Evolutionary conservation across 371 early-diverging fungal genomes (phyloP).

Genomic region (Mucor piriformis): DNA sequence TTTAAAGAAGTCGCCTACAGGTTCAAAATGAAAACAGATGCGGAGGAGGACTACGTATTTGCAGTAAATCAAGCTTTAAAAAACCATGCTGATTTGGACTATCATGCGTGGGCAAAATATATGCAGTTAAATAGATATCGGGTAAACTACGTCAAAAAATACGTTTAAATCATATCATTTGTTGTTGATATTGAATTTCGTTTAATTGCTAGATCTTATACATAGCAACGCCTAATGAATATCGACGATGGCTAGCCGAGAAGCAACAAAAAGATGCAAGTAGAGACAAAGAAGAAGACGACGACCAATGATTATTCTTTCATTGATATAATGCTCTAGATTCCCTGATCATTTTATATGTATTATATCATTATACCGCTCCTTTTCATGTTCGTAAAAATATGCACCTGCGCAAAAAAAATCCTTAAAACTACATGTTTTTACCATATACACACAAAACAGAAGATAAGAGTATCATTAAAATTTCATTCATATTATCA

Average conservation of each 20-base stretch:
- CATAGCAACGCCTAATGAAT: constrained; percentile 16
- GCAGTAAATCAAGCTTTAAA: constrained; percentile 18
- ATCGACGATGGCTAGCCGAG: constrained; percentile 16
- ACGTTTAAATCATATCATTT: background rate
- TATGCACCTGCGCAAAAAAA: constrained; percentile 10
- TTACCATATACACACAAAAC: constrained; percentile 6
- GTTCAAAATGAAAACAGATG: constrained; percentile 16
- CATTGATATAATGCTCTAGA: no score
- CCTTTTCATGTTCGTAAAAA: constrained; percentile 9
- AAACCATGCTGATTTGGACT: constrained; percentile 16
- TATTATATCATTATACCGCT: constrained; percentile 9
- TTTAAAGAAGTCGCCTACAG: constrained; percentile 17
- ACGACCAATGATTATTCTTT: constrained; percentile 14
- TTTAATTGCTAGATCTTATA: no score
- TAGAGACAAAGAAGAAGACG: constrained; percentile 10
- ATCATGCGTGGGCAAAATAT: constrained; percentile 18
- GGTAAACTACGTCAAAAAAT: constrained; percentile 13
- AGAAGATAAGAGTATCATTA: constrained; percentile 3
- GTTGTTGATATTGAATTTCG: no score
- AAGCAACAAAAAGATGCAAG: constrained; percentile 11
- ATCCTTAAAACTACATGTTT: constrained; percentile 2
- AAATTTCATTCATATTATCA: constrained; percentile 11
- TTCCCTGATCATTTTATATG: constrained; percentile 7
- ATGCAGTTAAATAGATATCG: constrained; percentile 16
- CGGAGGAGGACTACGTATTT: constrained; percentile 19